Percentiles rank a stretch among this genome's conserved stretches.
These are phyloP conservation scores for Calonectria pauciramosa DNA, from an alignment of 2,329 filamentous ascomycete species.

Conservation along the genomic window DNA sequence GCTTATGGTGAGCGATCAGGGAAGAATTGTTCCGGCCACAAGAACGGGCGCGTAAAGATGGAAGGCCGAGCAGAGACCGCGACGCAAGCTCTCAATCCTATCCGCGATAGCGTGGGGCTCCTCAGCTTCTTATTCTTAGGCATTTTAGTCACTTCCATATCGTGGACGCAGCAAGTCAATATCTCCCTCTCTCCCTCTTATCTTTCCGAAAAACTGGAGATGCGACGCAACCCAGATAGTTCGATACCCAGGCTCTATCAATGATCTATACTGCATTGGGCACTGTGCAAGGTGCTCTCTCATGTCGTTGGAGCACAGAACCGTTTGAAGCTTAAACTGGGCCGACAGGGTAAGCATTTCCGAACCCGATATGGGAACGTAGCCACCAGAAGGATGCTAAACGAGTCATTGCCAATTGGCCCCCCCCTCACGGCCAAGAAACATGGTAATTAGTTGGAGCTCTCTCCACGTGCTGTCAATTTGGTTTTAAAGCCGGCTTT, in stretches of 20 bases:
- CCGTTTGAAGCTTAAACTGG: neutral
- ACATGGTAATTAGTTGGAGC: neutral
- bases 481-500: neutral
- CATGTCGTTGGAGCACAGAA: neutral
- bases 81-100: neutral
- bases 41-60: neutral
- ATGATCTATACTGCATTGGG: neutral
- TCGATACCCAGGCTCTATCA: neutral
- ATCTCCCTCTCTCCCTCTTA: neutral
- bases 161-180: neutral
- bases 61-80: neutral
- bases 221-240: neutral
- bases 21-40: neutral
- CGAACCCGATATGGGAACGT: neutral
- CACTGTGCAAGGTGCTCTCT: neutral
- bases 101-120: neutral
- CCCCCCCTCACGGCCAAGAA: neutral
- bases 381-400: neutral
- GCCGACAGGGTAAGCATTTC: neutral
- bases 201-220: constrained; percentile 4
- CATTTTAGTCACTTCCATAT: neutral
- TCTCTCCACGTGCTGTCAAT: neutral
- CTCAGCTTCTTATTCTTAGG: neutral
- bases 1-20: neutral
- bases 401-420: neutral